These are phyloP conservation scores for Periglandula ipomoeae DNA, from an alignment of 2,329 filamentous ascomycete genomes.

Conservation along the genomic window DNA sequence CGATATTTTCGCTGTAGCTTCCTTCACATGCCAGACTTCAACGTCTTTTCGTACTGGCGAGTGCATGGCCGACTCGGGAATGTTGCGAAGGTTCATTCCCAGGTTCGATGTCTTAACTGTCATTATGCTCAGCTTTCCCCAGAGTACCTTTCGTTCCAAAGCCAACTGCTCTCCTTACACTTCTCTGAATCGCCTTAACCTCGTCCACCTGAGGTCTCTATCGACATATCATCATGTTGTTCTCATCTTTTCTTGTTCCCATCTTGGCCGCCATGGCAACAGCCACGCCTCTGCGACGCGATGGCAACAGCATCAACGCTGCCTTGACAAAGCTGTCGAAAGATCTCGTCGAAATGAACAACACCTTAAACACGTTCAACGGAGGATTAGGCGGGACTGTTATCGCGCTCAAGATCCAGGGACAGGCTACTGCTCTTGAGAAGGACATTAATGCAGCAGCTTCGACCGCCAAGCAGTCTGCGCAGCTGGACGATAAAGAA, in stretches of 20 bases:
- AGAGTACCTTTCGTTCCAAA: not conserved
- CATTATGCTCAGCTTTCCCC: too few species aligned
- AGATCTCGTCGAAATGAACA: not conserved
- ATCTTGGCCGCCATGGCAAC: not conserved
- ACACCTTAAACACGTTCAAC: constrained; percentile 2
- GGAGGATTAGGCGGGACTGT: not conserved
- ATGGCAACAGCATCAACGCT: constrained; percentile 1
- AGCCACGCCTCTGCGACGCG: not conserved
- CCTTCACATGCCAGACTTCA: too few species aligned
- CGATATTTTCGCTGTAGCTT: too few species aligned
- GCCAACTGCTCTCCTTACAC: not conserved
- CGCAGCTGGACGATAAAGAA: not conserved
- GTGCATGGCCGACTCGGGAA: too few species aligned
- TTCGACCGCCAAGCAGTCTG: not conserved
- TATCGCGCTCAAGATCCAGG: constrained; percentile 1
- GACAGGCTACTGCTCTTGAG: not conserved
- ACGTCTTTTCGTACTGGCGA: too few species aligned
- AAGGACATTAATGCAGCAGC: not conserved
- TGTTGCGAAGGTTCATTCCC: too few species aligned
- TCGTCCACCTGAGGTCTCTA: not conserved
- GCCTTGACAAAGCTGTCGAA: not conserved
- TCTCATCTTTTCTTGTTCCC: not conserved
- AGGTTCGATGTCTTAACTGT: too few species aligned
- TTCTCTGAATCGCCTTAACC: too few species aligned
- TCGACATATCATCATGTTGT: not conserved